phyloP scores from a whole-genome alignment of 2,329 filamentous ascomycete species.

The Fusarium sp. region DNA sequence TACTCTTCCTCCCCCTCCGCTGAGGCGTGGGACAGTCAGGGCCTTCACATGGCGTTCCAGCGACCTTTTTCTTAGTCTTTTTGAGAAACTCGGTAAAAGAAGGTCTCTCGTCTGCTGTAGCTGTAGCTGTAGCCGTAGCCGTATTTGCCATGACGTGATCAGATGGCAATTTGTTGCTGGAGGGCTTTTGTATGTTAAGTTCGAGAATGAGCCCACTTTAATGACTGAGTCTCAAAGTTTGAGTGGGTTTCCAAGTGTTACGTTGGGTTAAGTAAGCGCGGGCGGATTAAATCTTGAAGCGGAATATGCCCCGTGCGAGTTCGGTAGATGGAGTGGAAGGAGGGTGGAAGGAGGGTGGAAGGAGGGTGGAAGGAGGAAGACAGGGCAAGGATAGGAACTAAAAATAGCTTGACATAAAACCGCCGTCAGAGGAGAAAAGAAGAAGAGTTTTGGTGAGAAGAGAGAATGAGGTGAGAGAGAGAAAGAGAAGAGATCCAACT shows the following conservation, averaged over 20 bases:
- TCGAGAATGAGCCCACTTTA: conserved; percentile 22
- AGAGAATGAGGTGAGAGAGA: neutral
- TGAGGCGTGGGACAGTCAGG: conserved; percentile 10
- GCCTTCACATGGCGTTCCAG: conserved; percentile 12
- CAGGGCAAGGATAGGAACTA: neutral
- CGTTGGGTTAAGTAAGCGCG: conserved; percentile 17
- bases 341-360: neutral
- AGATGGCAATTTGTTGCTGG: neutral
- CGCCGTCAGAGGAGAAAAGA: neutral
- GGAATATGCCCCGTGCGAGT: conserved; percentile 1
- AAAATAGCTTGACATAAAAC: conserved; percentile 5
- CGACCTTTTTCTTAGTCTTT: conserved; percentile 49
- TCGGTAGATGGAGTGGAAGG: neutral
- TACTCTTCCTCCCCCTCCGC: conserved; percentile 10
- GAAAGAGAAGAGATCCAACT: neutral
- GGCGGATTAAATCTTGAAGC: neutral
- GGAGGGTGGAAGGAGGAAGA: neutral
- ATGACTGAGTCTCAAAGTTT: conserved; percentile 10
- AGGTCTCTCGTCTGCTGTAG: conserved; percentile 41
- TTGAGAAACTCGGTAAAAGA: conserved; percentile 60
- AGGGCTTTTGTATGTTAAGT: conserved; percentile 6
- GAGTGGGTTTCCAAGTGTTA: conserved; percentile 5
- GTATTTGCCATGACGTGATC: conserved; percentile 8
- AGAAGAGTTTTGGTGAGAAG: neutral
- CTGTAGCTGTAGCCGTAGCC: neutral